Evolutionary conservation across 2,329 filamentous ascomycete genomes (phyloP).

Genomic region (Trichophyton mentagrophytes): DNA sequence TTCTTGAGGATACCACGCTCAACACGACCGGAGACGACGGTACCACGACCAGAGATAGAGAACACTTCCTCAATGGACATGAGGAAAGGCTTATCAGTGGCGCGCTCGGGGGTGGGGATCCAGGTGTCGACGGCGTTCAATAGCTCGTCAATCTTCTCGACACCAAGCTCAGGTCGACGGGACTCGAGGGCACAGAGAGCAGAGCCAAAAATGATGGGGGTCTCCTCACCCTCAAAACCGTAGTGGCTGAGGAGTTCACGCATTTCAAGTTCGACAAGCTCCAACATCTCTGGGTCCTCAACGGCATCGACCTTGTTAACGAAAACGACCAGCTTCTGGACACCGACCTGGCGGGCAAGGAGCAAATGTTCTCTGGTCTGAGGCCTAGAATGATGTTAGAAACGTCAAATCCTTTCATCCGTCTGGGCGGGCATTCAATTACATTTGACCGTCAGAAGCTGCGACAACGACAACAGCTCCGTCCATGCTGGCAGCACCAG

Average conservation of each 20-base stretch:
- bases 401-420: not conserved
- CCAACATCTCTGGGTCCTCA: constrained; percentile 98
- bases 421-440: constrained; percentile 16
- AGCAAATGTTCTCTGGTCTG: constrained; percentile 98
- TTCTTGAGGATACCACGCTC: constrained; percentile 91
- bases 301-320: constrained; percentile 99
- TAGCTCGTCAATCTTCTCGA: constrained; percentile 79
- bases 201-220: constrained; percentile 92
- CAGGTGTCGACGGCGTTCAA: constrained; percentile 80
- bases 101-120: constrained; percentile 91
- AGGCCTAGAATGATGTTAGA: constrained; percentile 42
- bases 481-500: constrained; percentile 98
- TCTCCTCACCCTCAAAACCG: constrained; percentile 96
- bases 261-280: constrained; percentile 99
- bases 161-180: constrained; percentile 76
- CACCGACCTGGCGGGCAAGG: constrained; percentile 93
- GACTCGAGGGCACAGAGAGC: constrained; percentile 87
- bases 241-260: constrained; percentile 86
- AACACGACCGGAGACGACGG: constrained; percentile 90
- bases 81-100: constrained; percentile 95
- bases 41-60: constrained; percentile 85
- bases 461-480: constrained; percentile 98
- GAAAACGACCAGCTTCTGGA: constrained; percentile 96
- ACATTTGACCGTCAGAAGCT: constrained; percentile 96
- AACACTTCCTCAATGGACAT: constrained; percentile 96